phyloP scores from a whole-genome alignment of 2,329 filamentous ascomycete species.

The Exophiala mesophila region DNA sequence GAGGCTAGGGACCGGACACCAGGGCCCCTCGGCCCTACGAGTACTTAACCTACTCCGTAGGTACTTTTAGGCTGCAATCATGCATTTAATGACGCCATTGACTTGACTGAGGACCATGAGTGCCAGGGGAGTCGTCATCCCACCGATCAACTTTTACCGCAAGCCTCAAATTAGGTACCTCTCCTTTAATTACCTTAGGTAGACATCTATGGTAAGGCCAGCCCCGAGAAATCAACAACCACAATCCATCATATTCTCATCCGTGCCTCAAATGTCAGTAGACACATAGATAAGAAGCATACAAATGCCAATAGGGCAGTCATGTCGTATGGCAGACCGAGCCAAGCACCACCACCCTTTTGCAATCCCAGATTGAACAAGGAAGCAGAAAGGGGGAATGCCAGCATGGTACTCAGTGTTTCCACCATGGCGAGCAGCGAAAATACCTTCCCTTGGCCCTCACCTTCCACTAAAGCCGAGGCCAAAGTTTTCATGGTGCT shows the following conservation, averaged over 20 bases:
- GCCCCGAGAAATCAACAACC: no score
- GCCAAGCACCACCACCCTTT: conserved; percentile 41
- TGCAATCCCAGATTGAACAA: conserved; percentile 45
- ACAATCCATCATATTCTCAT: conserved; percentile 2
- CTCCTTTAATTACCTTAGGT: neutral
- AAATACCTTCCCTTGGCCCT: conserved; percentile 47
- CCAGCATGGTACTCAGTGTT: conserved; percentile 43
- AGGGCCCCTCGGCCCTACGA: no score
- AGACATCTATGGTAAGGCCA: no score
- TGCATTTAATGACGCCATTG: no score
- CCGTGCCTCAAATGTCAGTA: conserved; percentile 11
- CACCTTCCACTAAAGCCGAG: conserved; percentile 44
- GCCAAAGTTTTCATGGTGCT: conserved; percentile 45
- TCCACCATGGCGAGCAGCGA: conserved; percentile 47
- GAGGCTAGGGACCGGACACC: no score
- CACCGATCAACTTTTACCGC: no score
- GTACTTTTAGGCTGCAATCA: no score
- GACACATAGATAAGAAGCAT: conserved; percentile 7
- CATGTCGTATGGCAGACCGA: conserved; percentile 42
- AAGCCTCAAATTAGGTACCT: no score
- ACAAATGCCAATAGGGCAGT: conserved; percentile 8
- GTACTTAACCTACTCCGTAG: no score
- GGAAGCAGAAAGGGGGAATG: conserved; percentile 43
- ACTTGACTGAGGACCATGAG: no score
- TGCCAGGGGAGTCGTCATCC: no score